A percentile compares a stretch with the other conserved stretches of the same genome.
Conservation (phyloP, 129 eudicot species). For the Flaveria brownii region DNA sequence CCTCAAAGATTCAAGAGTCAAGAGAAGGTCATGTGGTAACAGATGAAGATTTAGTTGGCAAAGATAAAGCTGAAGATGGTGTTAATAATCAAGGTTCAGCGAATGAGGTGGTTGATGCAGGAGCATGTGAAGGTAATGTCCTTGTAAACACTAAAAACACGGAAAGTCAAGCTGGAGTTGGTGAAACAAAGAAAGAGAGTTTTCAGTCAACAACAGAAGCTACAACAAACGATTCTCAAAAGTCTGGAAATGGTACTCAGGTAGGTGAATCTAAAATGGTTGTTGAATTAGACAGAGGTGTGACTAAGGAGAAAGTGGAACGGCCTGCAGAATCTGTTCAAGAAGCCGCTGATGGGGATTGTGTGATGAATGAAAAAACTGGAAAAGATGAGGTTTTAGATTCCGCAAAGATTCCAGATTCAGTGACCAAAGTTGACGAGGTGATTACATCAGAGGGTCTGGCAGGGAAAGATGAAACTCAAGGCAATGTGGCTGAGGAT, state of each 20-base stretch:
- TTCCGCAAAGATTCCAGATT: slow-evolving; percentile 27
- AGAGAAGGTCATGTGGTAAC: slow-evolving; percentile 16
- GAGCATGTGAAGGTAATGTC: slow-evolving; percentile 19
- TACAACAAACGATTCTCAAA: slow-evolving; percentile 10
- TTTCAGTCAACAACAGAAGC: slow-evolving; percentile 14
- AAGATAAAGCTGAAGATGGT: slow-evolving; percentile 33
- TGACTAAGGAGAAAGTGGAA: slow-evolving; percentile 25
- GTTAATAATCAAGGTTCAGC: slow-evolving; percentile 21
- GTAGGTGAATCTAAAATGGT: not conserved
- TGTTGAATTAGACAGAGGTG: slow-evolving; percentile 14
- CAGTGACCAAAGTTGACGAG: slow-evolving; percentile 17
- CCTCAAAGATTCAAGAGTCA: slow-evolving; percentile 5
- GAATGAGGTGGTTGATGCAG: slow-evolving; percentile 7
- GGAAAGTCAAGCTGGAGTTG: slow-evolving; percentile 25
- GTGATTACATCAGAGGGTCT: slow-evolving; percentile 34
- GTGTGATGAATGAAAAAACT: slow-evolving; percentile 23
- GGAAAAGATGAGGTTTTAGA: slow-evolving; percentile 28
- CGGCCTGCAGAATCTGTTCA: slow-evolving; percentile 21
- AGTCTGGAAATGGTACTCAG: slow-evolving; percentile 3
- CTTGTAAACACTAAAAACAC: slow-evolving; percentile 3
- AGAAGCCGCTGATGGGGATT: slow-evolving; percentile 25
- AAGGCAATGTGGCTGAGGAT: slow-evolving; percentile 24
- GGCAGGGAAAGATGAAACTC: slow-evolving; percentile 30
- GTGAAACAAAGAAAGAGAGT: slow-evolving; percentile 6
- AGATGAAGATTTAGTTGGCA: slow-evolving; percentile 29